Conservation (phyloP, 108 stramenopile species). For the Nitzschia sp. region DNA sequence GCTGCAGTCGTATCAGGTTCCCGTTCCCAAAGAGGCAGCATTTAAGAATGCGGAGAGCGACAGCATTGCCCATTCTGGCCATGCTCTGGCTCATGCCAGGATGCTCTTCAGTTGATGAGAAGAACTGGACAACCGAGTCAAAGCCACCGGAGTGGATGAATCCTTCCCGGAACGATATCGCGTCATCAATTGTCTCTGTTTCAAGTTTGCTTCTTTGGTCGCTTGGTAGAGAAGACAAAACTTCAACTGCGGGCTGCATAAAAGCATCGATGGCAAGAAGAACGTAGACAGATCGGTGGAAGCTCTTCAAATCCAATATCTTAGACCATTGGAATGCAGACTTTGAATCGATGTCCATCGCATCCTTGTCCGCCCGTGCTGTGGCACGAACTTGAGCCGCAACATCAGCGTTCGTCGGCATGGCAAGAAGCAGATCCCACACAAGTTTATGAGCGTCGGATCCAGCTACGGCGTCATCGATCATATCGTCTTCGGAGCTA, state of each 20-base stretch:
- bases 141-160: conserved; percentile 94
- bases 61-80: conserved; percentile 84
- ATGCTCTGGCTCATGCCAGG: conserved; percentile 51
- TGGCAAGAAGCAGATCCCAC: conserved; percentile 92
- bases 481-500: conserved; percentile 30
- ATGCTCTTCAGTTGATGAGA: conserved; percentile 57
- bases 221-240: conserved; percentile 58
- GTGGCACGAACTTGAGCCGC: conserved; percentile 55
- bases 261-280: conserved; percentile 93
- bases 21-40: conserved; percentile 68
- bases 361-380: conserved; percentile 41
- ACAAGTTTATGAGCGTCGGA: conserved; percentile 69
- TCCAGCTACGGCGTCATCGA: conserved; percentile 8
- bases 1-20: neutral
- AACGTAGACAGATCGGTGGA: conserved; percentile 88
- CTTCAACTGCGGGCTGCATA: conserved; percentile 82
- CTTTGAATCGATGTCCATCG: conserved; percentile 69
- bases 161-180: conserved; percentile 61
- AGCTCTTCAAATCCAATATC: conserved; percentile 64
- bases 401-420: conserved; percentile 86
- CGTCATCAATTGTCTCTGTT: conserved; percentile 37
- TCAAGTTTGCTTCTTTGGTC: conserved; percentile 35
- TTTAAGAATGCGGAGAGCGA: conserved; percentile 83
- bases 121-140: conserved; percentile 77
- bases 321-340: conserved; percentile 62